These are phyloP conservation scores for Umbelopsis ramanniana DNA, from an alignment of 192 early-diverging fungal genomes.

Conservation along the genomic window DNA sequence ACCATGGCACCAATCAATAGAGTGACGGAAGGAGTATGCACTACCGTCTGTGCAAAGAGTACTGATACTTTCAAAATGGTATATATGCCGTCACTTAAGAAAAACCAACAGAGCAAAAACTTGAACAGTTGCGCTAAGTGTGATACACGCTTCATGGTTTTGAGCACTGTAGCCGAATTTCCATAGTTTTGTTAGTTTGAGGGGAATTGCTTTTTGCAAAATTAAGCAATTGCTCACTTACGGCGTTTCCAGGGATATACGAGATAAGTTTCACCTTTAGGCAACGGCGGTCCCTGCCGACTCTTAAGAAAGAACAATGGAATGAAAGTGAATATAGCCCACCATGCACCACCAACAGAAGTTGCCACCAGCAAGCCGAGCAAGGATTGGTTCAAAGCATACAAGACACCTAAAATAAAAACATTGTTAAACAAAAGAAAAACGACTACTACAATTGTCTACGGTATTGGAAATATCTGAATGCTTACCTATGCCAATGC, in stretches of 20 bases:
- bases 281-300: constrained; percentile 49
- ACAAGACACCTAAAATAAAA: not conserved
- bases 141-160: constrained; percentile 38
- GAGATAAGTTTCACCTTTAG: constrained; percentile 44
- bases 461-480: too few species aligned
- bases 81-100: constrained; percentile 65
- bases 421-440: not conserved
- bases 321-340: constrained; percentile 46
- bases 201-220: not conserved
- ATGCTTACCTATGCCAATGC: not conserved
- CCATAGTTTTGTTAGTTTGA: not conserved
- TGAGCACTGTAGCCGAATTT: constrained; percentile 23
- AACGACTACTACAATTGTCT: not conserved
- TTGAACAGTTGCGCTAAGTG: constrained; percentile 55
- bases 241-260: constrained; percentile 48
- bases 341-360: constrained; percentile 52
- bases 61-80: constrained; percentile 57
- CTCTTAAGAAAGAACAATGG: constrained; percentile 42
- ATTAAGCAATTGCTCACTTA: constrained; percentile 14
- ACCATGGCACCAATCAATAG: not conserved
- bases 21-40: constrained; percentile 24
- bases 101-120: constrained; percentile 70
- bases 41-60: constrained; percentile 58
- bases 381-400: not conserved
- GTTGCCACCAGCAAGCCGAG: constrained; percentile 38